Evolutionary conservation across 2,329 filamentous ascomycete genomes (phyloP).

Genomic region (Alternaria panax): DNA sequence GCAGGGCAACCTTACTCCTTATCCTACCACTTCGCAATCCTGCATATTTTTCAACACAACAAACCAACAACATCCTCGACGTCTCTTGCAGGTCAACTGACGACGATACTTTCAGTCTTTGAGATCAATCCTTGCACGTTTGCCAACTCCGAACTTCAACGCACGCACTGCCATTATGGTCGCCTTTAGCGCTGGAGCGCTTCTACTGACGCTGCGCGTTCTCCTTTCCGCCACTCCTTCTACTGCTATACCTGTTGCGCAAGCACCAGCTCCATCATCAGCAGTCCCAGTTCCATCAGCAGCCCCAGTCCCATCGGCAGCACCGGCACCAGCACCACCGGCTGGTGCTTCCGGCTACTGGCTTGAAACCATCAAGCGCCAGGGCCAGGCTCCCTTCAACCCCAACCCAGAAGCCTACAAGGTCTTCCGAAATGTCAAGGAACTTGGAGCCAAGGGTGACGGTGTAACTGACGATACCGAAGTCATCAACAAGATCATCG

Average conservation of each 20-base stretch:
- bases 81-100: constrained; percentile 43
- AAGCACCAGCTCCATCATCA: constrained; percentile 22
- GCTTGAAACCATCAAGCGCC: constrained; percentile 72
- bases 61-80: constrained; percentile 22
- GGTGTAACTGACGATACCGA: constrained; percentile 81
- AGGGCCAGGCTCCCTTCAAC: constrained; percentile 73
- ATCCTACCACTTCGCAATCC: constrained; percentile 18
- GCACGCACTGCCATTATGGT: constrained; percentile 46
- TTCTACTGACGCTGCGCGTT: constrained; percentile 49
- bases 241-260: constrained; percentile 40
- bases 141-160: constrained; percentile 24
- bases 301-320: constrained; percentile 15
- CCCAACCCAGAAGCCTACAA: constrained; percentile 65
- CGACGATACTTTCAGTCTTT: constrained; percentile 31
- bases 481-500: constrained; percentile 86
- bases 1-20: constrained; percentile 27
- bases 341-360: constrained; percentile 64
- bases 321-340: constrained; percentile 25
- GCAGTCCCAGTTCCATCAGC: constrained; percentile 20
- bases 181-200: constrained; percentile 46
- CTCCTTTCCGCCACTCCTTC: constrained; percentile 42
- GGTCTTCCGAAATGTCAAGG: constrained; percentile 60
- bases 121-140: constrained; percentile 24
- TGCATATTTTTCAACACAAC: constrained; percentile 7
- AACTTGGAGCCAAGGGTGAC: constrained; percentile 60